phyloP scores from a whole-genome alignment of 1,284 basidiomycete genomes.

The Naganishia cerealis region DNA sequence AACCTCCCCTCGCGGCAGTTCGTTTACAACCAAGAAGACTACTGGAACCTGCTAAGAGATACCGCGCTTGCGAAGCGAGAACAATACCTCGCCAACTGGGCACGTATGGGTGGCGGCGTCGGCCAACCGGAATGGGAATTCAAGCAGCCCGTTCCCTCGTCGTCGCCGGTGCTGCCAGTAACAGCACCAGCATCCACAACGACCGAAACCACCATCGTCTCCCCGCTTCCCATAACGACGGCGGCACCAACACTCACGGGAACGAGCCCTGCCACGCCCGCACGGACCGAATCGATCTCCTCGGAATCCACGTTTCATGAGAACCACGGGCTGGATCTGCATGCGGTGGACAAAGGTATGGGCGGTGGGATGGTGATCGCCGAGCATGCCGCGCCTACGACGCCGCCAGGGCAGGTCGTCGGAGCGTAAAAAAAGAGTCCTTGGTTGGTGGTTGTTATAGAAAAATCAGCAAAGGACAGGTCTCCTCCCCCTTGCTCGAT shows the following conservation, averaged over 20 bases:
- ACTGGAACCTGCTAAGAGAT: conserved; percentile 31
- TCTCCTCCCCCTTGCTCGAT: too few relatives aligned
- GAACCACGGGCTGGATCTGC: conserved; percentile 23
- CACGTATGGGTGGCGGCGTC: conserved; percentile 25
- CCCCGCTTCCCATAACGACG: neutral
- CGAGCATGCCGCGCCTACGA: neutral
- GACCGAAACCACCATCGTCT: neutral
- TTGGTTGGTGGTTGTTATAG: too few relatives aligned
- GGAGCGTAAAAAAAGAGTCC: too few relatives aligned
- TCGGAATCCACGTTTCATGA: conserved; percentile 22
- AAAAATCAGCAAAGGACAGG: too few relatives aligned
- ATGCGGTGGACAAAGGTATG: conserved; percentile 14
- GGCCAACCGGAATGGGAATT: conserved; percentile 27
- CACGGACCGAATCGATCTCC: conserved; percentile 18
- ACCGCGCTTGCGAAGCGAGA: conserved; percentile 29
- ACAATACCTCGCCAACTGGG: conserved; percentile 24
- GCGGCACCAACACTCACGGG: neutral
- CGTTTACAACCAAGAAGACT: conserved; percentile 33
- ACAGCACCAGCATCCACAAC: neutral
- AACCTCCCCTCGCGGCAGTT: conserved; percentile 20
- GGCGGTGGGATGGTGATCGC: conserved; percentile 13
- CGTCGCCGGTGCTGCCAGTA: neutral
- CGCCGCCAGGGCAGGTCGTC: too few relatives aligned
- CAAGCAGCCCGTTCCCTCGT: conserved; percentile 15
- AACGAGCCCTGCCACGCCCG: neutral